phyloP scores from a whole-genome alignment of 1,284 basidiomycete genomes.

The Pseudozyma flocculosa region DNA sequence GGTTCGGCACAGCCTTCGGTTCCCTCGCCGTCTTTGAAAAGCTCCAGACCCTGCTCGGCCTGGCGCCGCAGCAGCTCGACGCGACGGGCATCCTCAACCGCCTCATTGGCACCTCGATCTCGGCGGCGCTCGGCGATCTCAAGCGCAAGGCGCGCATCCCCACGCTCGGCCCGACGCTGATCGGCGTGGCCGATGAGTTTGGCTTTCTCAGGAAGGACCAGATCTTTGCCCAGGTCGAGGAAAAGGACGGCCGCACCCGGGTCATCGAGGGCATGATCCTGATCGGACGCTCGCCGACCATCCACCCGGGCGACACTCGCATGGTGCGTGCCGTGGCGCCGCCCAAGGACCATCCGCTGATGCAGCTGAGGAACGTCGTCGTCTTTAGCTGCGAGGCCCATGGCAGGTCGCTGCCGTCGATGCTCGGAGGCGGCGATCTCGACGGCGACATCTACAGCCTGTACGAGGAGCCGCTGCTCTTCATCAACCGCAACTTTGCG shows the following conservation, averaged over 20 bases:
- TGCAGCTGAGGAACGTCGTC: slow-evolving; percentile 26
- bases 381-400: slow-evolving; percentile 21
- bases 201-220: slow-evolving; percentile 15
- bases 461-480: slow-evolving; percentile 62
- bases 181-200: slow-evolving; percentile 31
- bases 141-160: slow-evolving; percentile 28
- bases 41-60: slow-evolving; percentile 9
- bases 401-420: slow-evolving; percentile 22
- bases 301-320: slow-evolving; percentile 35
- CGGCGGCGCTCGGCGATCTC: slow-evolving; percentile 20
- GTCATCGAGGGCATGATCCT: slow-evolving; percentile 29
- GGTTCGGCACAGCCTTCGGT: background rate
- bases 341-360: slow-evolving; percentile 22
- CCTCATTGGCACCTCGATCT: slow-evolving; percentile 15
- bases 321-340: slow-evolving; percentile 22
- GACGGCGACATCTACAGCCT: slow-evolving; percentile 59
- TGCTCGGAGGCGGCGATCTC: slow-evolving; percentile 31
- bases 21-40: slow-evolving; percentile 17
- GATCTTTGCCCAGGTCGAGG: slow-evolving; percentile 26
- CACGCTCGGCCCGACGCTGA: slow-evolving; percentile 10
- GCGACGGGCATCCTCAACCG: slow-evolving; percentile 12
- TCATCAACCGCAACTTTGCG: slow-evolving; percentile 60
- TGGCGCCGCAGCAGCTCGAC: slow-evolving; percentile 9
- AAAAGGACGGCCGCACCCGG: slow-evolving; percentile 3
- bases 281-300: slow-evolving; percentile 30